phyloP scores from a whole-genome alignment of 495 filamentous ascomycete genomes.

The Aspergillus mulundensis region DNA sequence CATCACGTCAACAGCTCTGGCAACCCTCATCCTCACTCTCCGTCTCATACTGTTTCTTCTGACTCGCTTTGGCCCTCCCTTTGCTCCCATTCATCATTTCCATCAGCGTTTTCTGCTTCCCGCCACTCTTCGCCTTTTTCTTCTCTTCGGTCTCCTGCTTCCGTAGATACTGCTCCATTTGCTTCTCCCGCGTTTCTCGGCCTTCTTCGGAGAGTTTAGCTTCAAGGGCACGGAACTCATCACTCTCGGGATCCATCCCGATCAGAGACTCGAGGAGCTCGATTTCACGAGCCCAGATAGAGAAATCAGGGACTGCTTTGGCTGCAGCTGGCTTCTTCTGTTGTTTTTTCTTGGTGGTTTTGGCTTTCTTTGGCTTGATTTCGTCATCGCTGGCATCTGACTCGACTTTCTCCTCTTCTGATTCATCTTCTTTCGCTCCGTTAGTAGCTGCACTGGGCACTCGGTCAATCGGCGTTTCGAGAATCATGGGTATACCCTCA shows the following conservation, averaged over 20 bases:
- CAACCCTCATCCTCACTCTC: constrained; percentile 22
- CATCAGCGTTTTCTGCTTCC: constrained; percentile 37
- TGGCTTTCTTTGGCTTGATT: constrained; percentile 13
- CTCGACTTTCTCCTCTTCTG: constrained; percentile 15
- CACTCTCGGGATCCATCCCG: constrained; percentile 68
- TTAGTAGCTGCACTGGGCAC: neutral
- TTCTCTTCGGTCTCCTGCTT: constrained; percentile 60
- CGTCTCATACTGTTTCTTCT: constrained; percentile 3
- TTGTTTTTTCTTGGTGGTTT: constrained; percentile 19
- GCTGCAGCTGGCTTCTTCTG: constrained; percentile 23
- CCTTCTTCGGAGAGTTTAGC: constrained; percentile 63
- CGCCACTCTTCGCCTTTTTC: constrained; percentile 33
- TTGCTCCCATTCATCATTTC: constrained; percentile 34
- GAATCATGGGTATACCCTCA: constrained; percentile 78
- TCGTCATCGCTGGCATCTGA: constrained; percentile 23
- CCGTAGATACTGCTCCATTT: constrained; percentile 70
- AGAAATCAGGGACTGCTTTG: constrained; percentile 59
- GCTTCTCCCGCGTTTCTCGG: constrained; percentile 62
- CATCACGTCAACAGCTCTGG: constrained; percentile 17
- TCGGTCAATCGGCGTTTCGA: constrained; percentile 91
- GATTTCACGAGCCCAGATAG: constrained; percentile 79
- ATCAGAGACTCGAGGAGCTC: constrained; percentile 86
- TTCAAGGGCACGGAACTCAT: constrained; percentile 64
- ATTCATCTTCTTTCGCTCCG: constrained; percentile 1
- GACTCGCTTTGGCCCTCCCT: constrained; percentile 9